Percentiles rank a stretch among this genome's conserved stretches.
phyloP scores from a whole-genome alignment of 805 yeast species.

The Cyberlindnera misumaiensis region DNA sequence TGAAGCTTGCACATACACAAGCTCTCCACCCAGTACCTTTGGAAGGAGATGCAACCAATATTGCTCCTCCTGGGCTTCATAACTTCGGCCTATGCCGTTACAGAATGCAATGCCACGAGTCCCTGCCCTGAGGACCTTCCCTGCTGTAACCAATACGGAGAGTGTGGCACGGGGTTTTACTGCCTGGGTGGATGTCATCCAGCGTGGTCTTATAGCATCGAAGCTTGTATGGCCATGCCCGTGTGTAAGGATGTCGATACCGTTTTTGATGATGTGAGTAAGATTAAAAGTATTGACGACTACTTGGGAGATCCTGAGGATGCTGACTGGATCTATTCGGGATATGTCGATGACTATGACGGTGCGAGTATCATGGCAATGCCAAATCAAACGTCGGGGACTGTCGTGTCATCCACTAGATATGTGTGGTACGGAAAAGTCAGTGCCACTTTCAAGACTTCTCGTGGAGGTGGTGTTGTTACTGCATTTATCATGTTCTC shows the following conservation, averaged over 20 bases:
- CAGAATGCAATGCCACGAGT: conserved; percentile 44
- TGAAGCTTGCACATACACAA: too few relatives aligned
- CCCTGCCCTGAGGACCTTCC: conserved; percentile 76
- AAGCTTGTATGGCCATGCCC: conserved; percentile 85
- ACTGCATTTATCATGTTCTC: conserved; percentile 78
- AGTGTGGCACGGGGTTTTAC: conserved; percentile 67
- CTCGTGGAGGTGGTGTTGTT: conserved; percentile 77
- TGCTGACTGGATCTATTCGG: conserved; percentile 61
- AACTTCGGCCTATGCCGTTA: background rate
- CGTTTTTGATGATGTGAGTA: conserved; percentile 30
- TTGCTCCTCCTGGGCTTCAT: background rate
- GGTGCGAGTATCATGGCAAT: conserved; percentile 61
- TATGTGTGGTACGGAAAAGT: conserved; percentile 88
- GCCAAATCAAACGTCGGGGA: conserved; percentile 66
- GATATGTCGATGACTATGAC: conserved; percentile 48
- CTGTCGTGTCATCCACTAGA: conserved; percentile 73
- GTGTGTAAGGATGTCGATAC: conserved; percentile 48
- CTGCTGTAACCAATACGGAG: conserved; percentile 79
- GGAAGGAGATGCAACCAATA: background rate
- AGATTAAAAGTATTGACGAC: conserved; percentile 18
- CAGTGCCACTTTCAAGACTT: conserved; percentile 60
- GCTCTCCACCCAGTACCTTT: background rate
- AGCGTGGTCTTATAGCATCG: conserved; percentile 24
- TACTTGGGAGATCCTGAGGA: conserved; percentile 63
- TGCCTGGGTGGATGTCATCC: conserved; percentile 91